Evolutionary conservation across 1,284 basidiomycete genomes (phyloP).

Genomic region (Irpex lacteus): DNA sequence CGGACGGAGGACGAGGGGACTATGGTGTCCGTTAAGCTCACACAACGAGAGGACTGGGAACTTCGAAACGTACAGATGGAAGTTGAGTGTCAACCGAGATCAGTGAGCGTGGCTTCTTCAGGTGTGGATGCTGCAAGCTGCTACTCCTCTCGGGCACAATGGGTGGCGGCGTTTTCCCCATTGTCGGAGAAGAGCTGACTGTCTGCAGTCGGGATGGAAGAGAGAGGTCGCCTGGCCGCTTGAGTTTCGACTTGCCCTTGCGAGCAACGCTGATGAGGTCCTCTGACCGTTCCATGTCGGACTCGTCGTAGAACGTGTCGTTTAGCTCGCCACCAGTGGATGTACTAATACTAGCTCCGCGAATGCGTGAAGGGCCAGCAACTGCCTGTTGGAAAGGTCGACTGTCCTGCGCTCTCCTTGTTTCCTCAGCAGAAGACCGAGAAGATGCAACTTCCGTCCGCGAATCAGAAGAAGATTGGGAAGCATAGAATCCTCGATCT

Average conservation of each 20-base stretch:
- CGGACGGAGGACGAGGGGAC: conserved; percentile 19
- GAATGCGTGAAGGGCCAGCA: conserved; percentile 37
- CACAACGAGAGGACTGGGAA: conserved; percentile 2
- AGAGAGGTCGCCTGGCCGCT: conserved; percentile 18
- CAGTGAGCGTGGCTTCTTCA: conserved; percentile 23
- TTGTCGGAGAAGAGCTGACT: conserved; percentile 18
- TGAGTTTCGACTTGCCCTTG: conserved; percentile 24
- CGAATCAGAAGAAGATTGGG: neutral
- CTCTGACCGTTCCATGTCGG: conserved; percentile 53
- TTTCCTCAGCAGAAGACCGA: neutral
- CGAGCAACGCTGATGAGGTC: conserved; percentile 25
- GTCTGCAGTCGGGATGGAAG: conserved; percentile 15
- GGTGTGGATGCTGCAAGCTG: conserved; percentile 29
- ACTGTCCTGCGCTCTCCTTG: conserved; percentile 18
- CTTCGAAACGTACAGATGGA: conserved; percentile 18
- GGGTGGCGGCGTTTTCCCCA: conserved; percentile 25
- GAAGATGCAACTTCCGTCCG: neutral
- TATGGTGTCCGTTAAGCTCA: neutral
- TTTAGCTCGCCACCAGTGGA: conserved; percentile 40
- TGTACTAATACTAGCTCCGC: conserved; percentile 55
- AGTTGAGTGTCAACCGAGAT: conserved; percentile 31
- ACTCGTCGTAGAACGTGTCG: conserved; percentile 41
- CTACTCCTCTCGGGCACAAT: conserved; percentile 33
- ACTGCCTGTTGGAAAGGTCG: conserved; percentile 25
- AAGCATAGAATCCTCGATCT: neutral